Evolutionary conservation across 2,329 filamentous ascomycete species (phyloP).

Genomic region (Aureobasidium sp.): DNA sequence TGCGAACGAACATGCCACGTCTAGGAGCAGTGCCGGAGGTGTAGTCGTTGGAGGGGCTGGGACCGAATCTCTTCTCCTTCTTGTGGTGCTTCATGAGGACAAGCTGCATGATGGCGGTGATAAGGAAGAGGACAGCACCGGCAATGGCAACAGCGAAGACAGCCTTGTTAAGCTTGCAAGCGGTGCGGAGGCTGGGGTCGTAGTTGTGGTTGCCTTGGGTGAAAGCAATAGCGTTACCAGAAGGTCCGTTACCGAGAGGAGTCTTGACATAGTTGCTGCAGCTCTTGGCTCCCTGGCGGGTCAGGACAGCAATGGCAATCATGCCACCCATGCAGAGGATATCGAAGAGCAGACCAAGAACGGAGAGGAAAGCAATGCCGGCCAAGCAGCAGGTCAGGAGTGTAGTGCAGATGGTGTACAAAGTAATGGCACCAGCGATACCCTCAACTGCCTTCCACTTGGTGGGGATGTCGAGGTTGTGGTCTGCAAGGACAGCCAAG

Average conservation of each 20-base stretch:
- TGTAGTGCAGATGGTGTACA: conserved; percentile 68
- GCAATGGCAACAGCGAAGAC: conserved; percentile 71
- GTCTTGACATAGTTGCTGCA: conserved; percentile 60
- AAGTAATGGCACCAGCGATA: conserved; percentile 62
- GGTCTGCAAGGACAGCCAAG: conserved; percentile 61
- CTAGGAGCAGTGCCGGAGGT: conserved; percentile 49
- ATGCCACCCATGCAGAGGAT: conserved; percentile 67
- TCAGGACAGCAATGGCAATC: conserved; percentile 72
- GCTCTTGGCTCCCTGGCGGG: conserved; percentile 56
- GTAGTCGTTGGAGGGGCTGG: conserved; percentile 58
- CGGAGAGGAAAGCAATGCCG: conserved; percentile 63
- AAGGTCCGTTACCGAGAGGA: conserved; percentile 58
- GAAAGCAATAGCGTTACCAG: conserved; percentile 31
- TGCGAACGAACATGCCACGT: conserved; percentile 35
- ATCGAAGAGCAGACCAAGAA: conserved; percentile 67
- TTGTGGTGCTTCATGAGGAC: conserved; percentile 62
- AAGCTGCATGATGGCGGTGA: conserved; percentile 62
- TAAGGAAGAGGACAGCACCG: conserved; percentile 65
- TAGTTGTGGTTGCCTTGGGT: conserved; percentile 34
- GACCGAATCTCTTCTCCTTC: conserved; percentile 65
- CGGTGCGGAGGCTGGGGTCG: conserved; percentile 42
- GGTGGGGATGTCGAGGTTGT: conserved; percentile 53
- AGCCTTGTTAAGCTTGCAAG: conserved; percentile 70
- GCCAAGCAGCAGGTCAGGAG: conserved; percentile 72
- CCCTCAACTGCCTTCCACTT: conserved; percentile 53